These are phyloP conservation scores for Gryganskiella cystojenkinii DNA, from an alignment of 192 early-diverging fungal genomes.

Conservation along the genomic window DNA sequence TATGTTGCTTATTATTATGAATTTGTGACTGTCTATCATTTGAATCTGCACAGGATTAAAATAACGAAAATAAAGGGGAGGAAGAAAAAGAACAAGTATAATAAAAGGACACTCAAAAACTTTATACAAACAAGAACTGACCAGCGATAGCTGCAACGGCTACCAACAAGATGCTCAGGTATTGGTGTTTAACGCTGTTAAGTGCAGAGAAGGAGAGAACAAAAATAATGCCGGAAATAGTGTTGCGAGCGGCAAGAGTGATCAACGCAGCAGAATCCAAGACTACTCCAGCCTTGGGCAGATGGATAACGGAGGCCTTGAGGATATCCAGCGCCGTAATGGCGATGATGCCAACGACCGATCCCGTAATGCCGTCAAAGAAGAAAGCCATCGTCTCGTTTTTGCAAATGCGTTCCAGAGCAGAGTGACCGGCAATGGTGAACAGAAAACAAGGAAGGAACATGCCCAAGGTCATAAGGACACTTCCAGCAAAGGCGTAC, in stretches of 20 bases:
- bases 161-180: conserved; percentile 8
- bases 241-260: conserved; percentile 1
- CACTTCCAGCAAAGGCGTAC: conserved; percentile 28
- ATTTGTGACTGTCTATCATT: too few species aligned
- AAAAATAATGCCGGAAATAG: conserved; percentile 15
- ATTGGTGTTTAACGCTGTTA: neutral
- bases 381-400: conserved; percentile 29
- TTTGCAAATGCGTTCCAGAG: conserved; percentile 23
- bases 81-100: too few species aligned
- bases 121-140: conserved; percentile 27
- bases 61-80: too few species aligned
- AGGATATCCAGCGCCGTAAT: conserved; percentile 25
- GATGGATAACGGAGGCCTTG: conserved; percentile 11
- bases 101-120: too few species aligned
- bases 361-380: conserved; percentile 38
- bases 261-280: neutral
- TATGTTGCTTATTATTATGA: too few species aligned
- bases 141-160: conserved; percentile 18
- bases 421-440: conserved; percentile 31
- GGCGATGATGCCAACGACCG: conserved; percentile 31
- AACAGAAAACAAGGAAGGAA: conserved; percentile 36
- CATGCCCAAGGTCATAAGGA: conserved; percentile 34
- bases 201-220: neutral
- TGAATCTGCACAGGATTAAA: too few species aligned
- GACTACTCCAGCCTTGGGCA: neutral